phyloP scores from a whole-genome alignment of 768 basidiomycete species.

The Boletus coccyginus region DNA sequence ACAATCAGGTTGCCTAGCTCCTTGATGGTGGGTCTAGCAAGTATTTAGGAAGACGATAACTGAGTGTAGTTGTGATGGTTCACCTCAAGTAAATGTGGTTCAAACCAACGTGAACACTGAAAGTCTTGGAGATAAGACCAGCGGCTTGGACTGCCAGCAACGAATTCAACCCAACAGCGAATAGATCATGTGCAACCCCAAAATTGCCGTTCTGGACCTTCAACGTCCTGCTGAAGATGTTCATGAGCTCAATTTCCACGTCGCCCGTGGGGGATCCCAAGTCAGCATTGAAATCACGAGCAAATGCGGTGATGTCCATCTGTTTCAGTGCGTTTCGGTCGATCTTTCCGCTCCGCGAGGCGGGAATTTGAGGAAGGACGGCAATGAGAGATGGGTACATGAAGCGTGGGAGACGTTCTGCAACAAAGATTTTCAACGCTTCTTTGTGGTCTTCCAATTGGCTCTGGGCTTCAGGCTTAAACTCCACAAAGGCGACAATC shows the following conservation, averaged over 20 bases:
- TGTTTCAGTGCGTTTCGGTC: slow-evolving; percentile 27
- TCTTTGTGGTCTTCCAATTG: slow-evolving; percentile 21
- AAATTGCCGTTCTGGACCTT: slow-evolving; percentile 21
- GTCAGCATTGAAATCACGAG: slow-evolving; percentile 19
- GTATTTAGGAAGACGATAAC: neutral
- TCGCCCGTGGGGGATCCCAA: slow-evolving; percentile 26
- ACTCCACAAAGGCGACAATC: slow-evolving; percentile 30
- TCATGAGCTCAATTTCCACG: slow-evolving; percentile 26
- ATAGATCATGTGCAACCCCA: slow-evolving; percentile 27
- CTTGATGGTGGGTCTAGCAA: slow-evolving; percentile 24
- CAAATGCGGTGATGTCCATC: slow-evolving; percentile 24
- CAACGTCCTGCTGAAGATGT: slow-evolving; percentile 23
- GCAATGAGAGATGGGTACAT: slow-evolving; percentile 32
- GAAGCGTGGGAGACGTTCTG: slow-evolving; percentile 31
- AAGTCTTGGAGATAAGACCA: slow-evolving; percentile 29
- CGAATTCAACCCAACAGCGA: slow-evolving; percentile 30
- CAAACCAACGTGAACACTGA: slow-evolving; percentile 27
- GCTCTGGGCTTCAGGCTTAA: slow-evolving; percentile 9
- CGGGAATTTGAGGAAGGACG: slow-evolving; percentile 21
- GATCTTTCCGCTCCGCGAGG: slow-evolving; percentile 29
- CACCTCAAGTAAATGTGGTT: slow-evolving; percentile 31
- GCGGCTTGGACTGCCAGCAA: too few relatives aligned
- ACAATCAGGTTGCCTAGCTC: slow-evolving; percentile 26
- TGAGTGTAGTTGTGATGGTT: neutral
- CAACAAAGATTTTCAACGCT: slow-evolving; percentile 22